Evolutionary conservation across 352 stramenopile species (phyloP), one percentile per base, ranked within the genome.

Genomic region (Chrysophaeum taylorii): DNA sequence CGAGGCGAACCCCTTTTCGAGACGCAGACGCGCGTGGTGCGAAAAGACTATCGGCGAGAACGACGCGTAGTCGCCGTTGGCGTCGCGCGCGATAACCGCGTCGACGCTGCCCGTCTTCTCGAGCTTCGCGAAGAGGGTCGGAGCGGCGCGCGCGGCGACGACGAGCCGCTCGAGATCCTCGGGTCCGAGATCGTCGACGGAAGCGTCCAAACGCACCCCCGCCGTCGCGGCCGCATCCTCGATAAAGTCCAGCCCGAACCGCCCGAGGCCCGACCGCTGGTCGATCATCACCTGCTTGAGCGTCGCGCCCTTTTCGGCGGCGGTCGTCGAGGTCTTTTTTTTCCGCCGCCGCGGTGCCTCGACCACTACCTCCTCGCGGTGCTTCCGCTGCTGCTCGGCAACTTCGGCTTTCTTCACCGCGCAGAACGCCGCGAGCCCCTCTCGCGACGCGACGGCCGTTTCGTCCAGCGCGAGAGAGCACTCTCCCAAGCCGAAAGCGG

Each of bases 211-310:
- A n/a, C n/a, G n/a, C n/a, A n/a, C n/a, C 2, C 63, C 63, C 0
- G 83, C 80, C 23, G 76, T 78, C 23, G 89, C 85, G 38, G 91
- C 79, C 73, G 83, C 90, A 69, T 92, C 85, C 76, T 92, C 86
- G 52, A 92, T 78, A 33, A 92, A 88, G 5, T 87, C 85, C 0
- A 82, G 82, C 0, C 86, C 86, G 39, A 90, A 76, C 0, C 80
- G 79, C 15, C 84, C 86, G n/a, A 89, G 87, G 27, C 83, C 82
- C 54, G 81, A 84, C 25, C 85, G 84, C 62, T 90, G 88, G 23
- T 80, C 78, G 36, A 90, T 61, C 52, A 92, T 73, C 36, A n/a
- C n/a, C n/a, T n/a, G n/a, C n/a, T n/a, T n/a, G n/a, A 92, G 31
- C 57, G 45, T 57, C 45, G 23, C 54, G 70, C 89, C 84, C 78